phyloP scores from a whole-genome alignment of 768 basidiomycete genomes.

The Leccinum broughii region DNA sequence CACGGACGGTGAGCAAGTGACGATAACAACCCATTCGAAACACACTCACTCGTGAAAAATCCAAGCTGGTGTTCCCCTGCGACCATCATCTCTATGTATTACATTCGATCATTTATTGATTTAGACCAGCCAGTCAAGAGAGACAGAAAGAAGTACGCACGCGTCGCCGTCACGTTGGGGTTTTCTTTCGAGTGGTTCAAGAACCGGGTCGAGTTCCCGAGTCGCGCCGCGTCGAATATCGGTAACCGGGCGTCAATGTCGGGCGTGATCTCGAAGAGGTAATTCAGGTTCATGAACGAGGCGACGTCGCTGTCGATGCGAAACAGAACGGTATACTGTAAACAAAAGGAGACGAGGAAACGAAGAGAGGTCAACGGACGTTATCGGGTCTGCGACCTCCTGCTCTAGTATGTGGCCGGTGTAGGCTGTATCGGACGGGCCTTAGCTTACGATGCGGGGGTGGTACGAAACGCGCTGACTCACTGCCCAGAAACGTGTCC shows the following conservation, averaged over 20 bases:
- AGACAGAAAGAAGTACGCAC: slow-evolving; percentile 21
- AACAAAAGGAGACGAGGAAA: background rate
- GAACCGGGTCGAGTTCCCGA: slow-evolving; percentile 48
- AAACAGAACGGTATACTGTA: no score
- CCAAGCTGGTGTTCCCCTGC: slow-evolving; percentile 38
- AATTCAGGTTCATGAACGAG: slow-evolving; percentile 31
- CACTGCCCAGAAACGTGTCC: slow-evolving; percentile 36
- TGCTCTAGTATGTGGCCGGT: slow-evolving; percentile 29
- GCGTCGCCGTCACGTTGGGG: slow-evolving; percentile 20
- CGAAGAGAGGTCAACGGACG: background rate
- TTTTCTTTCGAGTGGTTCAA: slow-evolving; percentile 37
- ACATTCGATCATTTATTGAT: background rate
- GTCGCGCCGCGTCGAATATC: slow-evolving; percentile 39
- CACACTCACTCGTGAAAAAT: slow-evolving; percentile 26
- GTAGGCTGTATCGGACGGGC: slow-evolving; percentile 37
- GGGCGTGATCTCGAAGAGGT: slow-evolving; percentile 32
- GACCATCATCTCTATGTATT: slow-evolving; percentile 18
- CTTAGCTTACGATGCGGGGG: background rate
- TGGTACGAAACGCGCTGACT: background rate
- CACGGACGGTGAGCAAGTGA: no score
- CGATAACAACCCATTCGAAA: no score
- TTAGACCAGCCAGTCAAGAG: no score
- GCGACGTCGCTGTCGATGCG: slow-evolving; percentile 10
- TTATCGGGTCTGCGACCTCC: slow-evolving; percentile 15
- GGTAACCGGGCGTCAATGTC: background rate